Conservation (phyloP, 192 early-diverging fungal genomes). For the Mortierella antarctica region DNA sequence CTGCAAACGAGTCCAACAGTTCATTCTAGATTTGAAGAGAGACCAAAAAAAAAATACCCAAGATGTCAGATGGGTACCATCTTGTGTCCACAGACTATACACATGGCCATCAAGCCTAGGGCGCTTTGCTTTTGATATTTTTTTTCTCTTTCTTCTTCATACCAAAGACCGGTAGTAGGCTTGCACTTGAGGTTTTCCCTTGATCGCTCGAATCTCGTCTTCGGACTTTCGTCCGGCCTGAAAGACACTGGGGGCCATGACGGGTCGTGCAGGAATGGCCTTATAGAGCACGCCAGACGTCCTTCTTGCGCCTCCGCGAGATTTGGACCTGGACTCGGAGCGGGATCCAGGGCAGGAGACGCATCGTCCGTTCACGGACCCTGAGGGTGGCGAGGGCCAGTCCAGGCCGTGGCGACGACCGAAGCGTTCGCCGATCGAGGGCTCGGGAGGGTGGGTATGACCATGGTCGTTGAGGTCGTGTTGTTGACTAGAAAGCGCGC, state of each 20-base stretch:
- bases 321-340: constrained; percentile 20
- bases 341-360: constrained; percentile 11
- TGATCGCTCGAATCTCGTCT: constrained; percentile 13
- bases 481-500: not conserved
- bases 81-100: not conserved
- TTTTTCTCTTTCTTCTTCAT: not conserved
- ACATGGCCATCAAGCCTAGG: not conserved
- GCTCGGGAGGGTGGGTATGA: constrained; percentile 23
- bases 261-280: constrained; percentile 19
- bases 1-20: constrained; percentile 31
- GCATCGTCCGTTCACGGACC: not conserved
- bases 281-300: constrained; percentile 14
- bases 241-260: constrained; percentile 17
- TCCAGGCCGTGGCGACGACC: constrained; percentile 47
- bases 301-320: constrained; percentile 12
- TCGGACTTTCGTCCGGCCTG: constrained; percentile 26
- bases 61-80: too few relatives aligned
- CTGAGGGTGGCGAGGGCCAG: constrained; percentile 15
- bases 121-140: not conserved
- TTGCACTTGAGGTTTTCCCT: constrained; percentile 19
- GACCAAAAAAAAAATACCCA: not conserved
- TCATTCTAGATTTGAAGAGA: constrained; percentile 14
- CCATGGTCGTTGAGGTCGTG: not conserved
- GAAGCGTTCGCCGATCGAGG: constrained; percentile 35
- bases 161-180: constrained; percentile 32